Base-by-base conservation (phyloP, 2,329 filamentous ascomycete genomes). In the Calonectria montana region DNA sequence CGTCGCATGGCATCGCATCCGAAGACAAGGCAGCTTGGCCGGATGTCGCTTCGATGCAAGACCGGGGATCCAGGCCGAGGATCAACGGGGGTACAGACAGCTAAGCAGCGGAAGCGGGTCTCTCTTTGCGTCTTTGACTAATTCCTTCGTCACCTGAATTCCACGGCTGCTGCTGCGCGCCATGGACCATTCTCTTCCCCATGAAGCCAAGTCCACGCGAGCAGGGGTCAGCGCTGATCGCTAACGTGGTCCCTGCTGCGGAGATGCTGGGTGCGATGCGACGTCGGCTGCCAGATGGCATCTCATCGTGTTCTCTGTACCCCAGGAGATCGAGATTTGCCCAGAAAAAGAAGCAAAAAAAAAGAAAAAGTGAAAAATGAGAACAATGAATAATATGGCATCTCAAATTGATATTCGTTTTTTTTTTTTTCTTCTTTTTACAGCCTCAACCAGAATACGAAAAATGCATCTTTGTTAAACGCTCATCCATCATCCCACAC, bases 241-340 rank as follows among this genome's bases (percentile, higher is more conserved):
- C n/a, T 25, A 29, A 29, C 47, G 37, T 50, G 31, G 21, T 25
- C 63, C 63, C 63, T 13, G 21, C 21, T 15, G 25, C 25, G 31
- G 23, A 25, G 47, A 21, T 53, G n/a, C 63, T 41, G 47, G 53
- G 35, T 45, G 25, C 47, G n/a, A 62, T 43, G 39, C 57, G 37
- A 62, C 39, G 37, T 45, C 27, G 37, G 57, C 35, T 65, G 63
- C 47, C 63, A 65, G 63, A 65, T 65, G 63, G 62, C 43, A 62
- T 62, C 57, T 45, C 23, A 62, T 62, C 57, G 16, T n/a, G 57
- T 62, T 62, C 57, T n/a, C 39, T 62, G 57, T 41, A 62, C 57
- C 63, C 63, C 63, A 55, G 45, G 31, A 27, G 63, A 65, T 65
- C 63, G 63, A 65, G 47, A 65, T 65, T 39, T 8, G 45, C n/a